Percentiles rank a stretch among this genome's conserved stretches.
Conservation (phyloP, 257 asterid species). For the Ligustrum vulgare region DNA sequence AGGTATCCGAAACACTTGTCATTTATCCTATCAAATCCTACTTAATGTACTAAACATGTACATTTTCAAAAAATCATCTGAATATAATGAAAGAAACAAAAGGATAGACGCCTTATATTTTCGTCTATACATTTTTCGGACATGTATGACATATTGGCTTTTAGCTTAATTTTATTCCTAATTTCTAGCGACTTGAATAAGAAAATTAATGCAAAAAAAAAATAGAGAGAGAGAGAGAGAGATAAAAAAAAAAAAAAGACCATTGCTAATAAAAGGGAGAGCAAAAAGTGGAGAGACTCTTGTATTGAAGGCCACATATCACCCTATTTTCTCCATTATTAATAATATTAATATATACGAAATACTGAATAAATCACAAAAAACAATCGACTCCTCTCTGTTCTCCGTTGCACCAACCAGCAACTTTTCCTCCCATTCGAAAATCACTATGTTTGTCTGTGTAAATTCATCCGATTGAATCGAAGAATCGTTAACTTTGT, state of each 20-base stretch:
- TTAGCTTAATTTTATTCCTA: background rate
- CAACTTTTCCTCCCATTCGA: conserved; percentile 1
- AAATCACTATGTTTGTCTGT: background rate
- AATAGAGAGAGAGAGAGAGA: background rate
- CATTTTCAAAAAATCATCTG: background rate
- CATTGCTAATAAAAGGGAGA: conserved; percentile 14
- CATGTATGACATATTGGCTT: no score
- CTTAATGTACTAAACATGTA: no score
- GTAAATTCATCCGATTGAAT: background rate
- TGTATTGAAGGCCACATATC: conserved; percentile 45
- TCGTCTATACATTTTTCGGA: background rate
- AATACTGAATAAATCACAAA: conserved; percentile 16
- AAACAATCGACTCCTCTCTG: conserved; percentile 22
- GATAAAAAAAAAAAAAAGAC: background rate
- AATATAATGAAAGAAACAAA: no score
- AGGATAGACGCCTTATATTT: background rate
- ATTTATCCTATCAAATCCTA: no score
- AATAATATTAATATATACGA: background rate
- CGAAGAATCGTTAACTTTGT: background rate
- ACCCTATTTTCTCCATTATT: conserved; percentile 1
- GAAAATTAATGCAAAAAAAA: background rate
- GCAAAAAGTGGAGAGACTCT: conserved; percentile 44
- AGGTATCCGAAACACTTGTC: no score
- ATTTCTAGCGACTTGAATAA: background rate
- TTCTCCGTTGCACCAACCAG: conserved; percentile 11